Evolutionary conservation across 2,329 filamentous ascomycete genomes (phyloP), one percentile per base, ranked within the genome.

Genomic region (Monosporascus sp.): DNA sequence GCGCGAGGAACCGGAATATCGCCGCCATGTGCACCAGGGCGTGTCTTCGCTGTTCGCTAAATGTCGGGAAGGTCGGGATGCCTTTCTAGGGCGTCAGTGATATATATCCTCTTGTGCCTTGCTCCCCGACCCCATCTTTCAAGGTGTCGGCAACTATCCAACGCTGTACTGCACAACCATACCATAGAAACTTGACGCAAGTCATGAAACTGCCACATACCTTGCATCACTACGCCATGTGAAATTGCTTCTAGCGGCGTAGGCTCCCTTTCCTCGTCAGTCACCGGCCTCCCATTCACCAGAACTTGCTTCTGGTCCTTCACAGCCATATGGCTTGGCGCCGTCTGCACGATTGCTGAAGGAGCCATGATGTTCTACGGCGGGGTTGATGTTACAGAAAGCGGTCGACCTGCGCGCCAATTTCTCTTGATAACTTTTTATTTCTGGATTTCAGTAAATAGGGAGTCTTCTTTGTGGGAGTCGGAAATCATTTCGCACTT

Each of bases 1-100:
- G 78, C 1, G 83, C 75, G 65, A 86, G 88, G 63, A 86, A 78
- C 27, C 86, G 82, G 68, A 89, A 89, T 4, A 83, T 84, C 3
- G 80, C 79, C 4, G 84, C 83, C 77, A 86, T 86, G 68, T 88
- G 84, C 27, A 81, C 72, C 9, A 86, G 73, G 53, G 83, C 82
- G 74, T 86, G 86, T 61, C 76, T 75, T 20, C 86, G 81, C 53
- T 88, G 69, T 41, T 65, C 67, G 6, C 63, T 63, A 52, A 66
- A 72, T 36, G 61, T 68, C 22, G 66, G 62, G 57, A 77, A 77
- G 2, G 62, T 68, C 6, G 75, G 75, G 48, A 77, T 75, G 38
- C 71, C 74, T 72, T 58, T 45, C 14, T 51, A 31, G 20, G 50
- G 18, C 22, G 11, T 34, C 5, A 34, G 31, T 2, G 11, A 34